Evolutionary conservation across 2,329 filamentous ascomycete species (phyloP).

Genomic region (Fusarium nelsonii): DNA sequence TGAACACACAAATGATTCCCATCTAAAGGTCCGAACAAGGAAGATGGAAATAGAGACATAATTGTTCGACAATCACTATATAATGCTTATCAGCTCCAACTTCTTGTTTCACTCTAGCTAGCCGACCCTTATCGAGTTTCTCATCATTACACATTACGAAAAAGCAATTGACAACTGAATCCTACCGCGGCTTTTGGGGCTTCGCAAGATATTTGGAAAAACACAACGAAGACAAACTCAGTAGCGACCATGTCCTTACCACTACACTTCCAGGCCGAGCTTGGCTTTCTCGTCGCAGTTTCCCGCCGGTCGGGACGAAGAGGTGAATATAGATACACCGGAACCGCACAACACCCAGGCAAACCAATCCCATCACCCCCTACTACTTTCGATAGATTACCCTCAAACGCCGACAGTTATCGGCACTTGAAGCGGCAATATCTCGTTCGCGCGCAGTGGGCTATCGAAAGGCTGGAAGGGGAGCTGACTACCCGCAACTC

Average conservation of each 20-base stretch:
- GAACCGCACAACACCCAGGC: not conserved
- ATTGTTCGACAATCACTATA: not conserved
- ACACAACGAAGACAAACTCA: not conserved
- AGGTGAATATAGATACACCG: not conserved
- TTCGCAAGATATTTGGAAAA: not conserved
- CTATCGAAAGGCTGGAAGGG: slow-evolving; percentile 7
- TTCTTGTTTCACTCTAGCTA: not conserved
- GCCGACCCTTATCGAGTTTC: not conserved
- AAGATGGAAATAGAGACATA: not conserved
- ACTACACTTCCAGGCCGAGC: slow-evolving; percentile 2
- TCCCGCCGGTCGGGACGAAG: not conserved
- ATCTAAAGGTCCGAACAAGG: not conserved
- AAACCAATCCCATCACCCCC: slow-evolving; percentile 2
- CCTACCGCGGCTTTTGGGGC: not conserved
- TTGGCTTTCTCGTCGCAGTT: slow-evolving; percentile 23
- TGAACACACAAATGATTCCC: not conserved
- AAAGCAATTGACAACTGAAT: not conserved
- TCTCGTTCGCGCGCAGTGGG: slow-evolving; percentile 16
- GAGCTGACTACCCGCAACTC: not conserved
- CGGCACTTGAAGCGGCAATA: not conserved
- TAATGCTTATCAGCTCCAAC: not conserved
- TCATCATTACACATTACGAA: not conserved
- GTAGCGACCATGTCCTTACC: not conserved
- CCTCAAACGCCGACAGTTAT: not conserved
- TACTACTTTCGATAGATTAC: not conserved